phyloP scores from a whole-genome alignment of 2,329 filamentous ascomycete genomes.

The Aspergillus sp. region DNA sequence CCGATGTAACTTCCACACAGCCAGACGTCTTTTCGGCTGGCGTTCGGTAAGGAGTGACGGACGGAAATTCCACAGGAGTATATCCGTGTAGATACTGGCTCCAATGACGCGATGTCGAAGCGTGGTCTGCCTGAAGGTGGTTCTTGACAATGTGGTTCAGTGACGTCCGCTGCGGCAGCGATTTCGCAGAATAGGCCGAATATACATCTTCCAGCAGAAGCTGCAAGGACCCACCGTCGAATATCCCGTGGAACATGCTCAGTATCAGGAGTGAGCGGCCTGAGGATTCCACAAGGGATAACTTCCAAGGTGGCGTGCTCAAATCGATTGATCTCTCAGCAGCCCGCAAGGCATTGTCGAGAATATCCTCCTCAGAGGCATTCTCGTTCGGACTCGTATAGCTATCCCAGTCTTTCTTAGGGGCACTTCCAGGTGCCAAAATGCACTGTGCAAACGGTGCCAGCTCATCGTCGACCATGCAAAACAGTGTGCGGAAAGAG shows the following conservation, averaged over 20 bases:
- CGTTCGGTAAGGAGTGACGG: constrained; percentile 21
- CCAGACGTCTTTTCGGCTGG: constrained; percentile 15
- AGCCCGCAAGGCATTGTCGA: constrained; percentile 20
- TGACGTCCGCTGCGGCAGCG: constrained; percentile 18
- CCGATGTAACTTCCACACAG: constrained; percentile 24
- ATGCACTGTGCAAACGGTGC: constrained; percentile 39
- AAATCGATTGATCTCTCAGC: constrained; percentile 23
- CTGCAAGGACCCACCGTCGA: constrained; percentile 38
- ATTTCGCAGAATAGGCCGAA: constrained; percentile 18
- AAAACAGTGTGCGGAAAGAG: constrained; percentile 36
- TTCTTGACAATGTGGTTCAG: constrained; percentile 26
- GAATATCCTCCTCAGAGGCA: constrained; percentile 17
- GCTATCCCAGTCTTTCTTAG: constrained; percentile 15
- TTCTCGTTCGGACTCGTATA: constrained; percentile 11
- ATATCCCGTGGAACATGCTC: constrained; percentile 40
- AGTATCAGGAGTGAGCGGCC: constrained; percentile 23
- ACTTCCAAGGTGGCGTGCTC: constrained; percentile 21
- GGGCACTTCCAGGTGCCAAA: constrained; percentile 17
- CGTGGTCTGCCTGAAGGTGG: constrained; percentile 25
- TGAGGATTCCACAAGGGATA: constrained; percentile 20
- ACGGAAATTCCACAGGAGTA: constrained; percentile 24
- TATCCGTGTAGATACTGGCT: constrained; percentile 18
- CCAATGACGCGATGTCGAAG: constrained; percentile 23
- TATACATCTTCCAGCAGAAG: constrained; percentile 34
- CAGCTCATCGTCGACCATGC: constrained; percentile 32